A percentile compares a stretch with the other conserved stretches of the same genome.
Evolutionary conservation across 2,329 filamentous ascomycete species (phyloP).

Genomic region (Purpureocillium takamizusanense): DNA sequence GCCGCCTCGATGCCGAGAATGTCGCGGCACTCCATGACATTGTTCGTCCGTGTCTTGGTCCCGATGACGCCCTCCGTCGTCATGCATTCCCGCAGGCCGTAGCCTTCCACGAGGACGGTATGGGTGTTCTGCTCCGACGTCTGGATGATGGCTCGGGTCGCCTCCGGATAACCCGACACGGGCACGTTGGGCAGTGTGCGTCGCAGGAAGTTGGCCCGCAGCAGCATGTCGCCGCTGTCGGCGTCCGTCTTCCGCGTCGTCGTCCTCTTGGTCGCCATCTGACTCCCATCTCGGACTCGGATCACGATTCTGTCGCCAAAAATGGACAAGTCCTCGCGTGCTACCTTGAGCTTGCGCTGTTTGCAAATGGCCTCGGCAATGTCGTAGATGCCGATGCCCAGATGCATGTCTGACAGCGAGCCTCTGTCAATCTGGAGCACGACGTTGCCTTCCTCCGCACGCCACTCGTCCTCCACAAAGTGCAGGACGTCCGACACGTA

Average conservation of each 20-base stretch:
- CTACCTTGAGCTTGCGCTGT: slow-evolving; percentile 76
- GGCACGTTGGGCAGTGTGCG: slow-evolving; percentile 73
- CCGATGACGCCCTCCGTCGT: slow-evolving; percentile 87
- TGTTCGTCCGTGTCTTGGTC: slow-evolving; percentile 66
- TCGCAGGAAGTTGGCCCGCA: slow-evolving; percentile 78
- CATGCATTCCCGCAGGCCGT: slow-evolving; percentile 83
- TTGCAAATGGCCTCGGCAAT: slow-evolving; percentile 69
- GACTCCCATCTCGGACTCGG: slow-evolving; percentile 51
- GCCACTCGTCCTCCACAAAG: slow-evolving; percentile 84
- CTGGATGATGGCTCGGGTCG: slow-evolving; percentile 80
- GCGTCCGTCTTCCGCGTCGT: slow-evolving; percentile 35
- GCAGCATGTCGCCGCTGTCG: slow-evolving; percentile 44
- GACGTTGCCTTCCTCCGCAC: slow-evolving; percentile 64
- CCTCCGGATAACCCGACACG: slow-evolving; percentile 82
- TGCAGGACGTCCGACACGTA: slow-evolving; percentile 73
- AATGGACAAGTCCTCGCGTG: slow-evolving; percentile 54
- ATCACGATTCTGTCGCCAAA: slow-evolving; percentile 60
- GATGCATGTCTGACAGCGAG: slow-evolving; percentile 69
- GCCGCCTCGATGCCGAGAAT: slow-evolving; percentile 94
- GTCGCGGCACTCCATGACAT: slow-evolving; percentile 78
- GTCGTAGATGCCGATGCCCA: slow-evolving; percentile 66
- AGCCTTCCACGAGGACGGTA: slow-evolving; percentile 84
- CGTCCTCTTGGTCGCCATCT: slow-evolving; percentile 36
- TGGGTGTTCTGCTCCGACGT: slow-evolving; percentile 61
- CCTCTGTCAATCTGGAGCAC: slow-evolving; percentile 74